Conservation (phyloP, 2,329 filamentous ascomycete genomes). For the Neopestalotiopsis rosae region DNA sequence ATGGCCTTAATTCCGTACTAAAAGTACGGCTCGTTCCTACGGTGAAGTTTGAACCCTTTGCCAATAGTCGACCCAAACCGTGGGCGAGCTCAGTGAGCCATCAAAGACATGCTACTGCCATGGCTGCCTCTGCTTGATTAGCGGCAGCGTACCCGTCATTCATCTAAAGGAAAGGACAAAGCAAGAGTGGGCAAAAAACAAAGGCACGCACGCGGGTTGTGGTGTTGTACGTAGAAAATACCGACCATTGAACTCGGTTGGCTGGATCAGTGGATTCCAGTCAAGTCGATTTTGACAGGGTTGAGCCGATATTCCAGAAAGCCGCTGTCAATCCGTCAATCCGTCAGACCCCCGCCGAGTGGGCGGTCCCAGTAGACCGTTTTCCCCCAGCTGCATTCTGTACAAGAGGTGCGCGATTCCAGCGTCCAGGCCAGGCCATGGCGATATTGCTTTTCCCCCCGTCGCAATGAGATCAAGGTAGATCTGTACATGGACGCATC, state of each 20-base stretch:
- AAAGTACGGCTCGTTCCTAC: conserved; percentile 11
- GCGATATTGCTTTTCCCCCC: not conserved
- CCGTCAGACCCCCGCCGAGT: not conserved
- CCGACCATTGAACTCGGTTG: not conserved
- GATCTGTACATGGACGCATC: not conserved
- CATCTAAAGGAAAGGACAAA: not conserved
- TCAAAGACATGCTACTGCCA: not conserved
- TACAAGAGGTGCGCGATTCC: not conserved
- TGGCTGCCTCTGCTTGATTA: not conserved
- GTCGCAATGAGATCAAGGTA: not conserved
- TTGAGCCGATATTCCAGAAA: conserved; percentile 9
- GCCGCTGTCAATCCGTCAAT: conserved; percentile 13
- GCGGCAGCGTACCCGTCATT: not conserved
- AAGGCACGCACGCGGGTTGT: too few relatives aligned
- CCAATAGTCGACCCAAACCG: not conserved
- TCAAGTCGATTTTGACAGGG: not conserved
- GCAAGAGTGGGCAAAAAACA: not conserved
- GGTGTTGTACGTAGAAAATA: not conserved
- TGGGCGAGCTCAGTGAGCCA: not conserved
- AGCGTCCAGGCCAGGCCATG: not conserved
- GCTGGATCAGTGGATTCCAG: conserved; percentile 1
- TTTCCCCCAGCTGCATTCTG: not conserved
- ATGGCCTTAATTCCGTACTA: not conserved
- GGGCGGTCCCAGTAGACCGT: conserved; percentile 3
- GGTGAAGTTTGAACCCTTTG: conserved; percentile 5